phyloP scores from a whole-genome alignment of 2,329 filamentous ascomycete species.

The Hypoxylon sp. region DNA sequence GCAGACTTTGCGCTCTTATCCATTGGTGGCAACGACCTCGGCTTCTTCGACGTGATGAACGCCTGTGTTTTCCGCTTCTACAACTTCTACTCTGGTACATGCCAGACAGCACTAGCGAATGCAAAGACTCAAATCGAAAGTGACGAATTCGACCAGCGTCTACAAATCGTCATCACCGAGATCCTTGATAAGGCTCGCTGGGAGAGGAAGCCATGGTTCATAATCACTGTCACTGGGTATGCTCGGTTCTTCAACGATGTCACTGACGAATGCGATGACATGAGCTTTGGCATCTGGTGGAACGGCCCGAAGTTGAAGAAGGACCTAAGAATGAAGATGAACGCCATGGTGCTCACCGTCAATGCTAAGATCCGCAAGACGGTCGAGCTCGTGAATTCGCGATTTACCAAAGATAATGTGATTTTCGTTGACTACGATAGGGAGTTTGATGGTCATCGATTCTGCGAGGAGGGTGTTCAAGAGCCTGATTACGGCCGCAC shows the following conservation, averaged over 20 bases:
- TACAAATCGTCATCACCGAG: constrained; percentile 59
- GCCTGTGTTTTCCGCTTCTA: constrained; percentile 66
- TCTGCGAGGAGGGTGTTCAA: constrained; percentile 57
- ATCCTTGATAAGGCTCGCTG: constrained; percentile 61
- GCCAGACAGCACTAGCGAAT: constrained; percentile 57
- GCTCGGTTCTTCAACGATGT: constrained; percentile 64
- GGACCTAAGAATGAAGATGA: constrained; percentile 59
- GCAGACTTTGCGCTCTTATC: constrained; percentile 63
- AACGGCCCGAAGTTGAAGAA: constrained; percentile 59
- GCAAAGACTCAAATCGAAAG: constrained; percentile 55
- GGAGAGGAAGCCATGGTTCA: constrained; percentile 62
- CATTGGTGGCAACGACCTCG: constrained; percentile 65
- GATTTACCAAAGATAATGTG: constrained; percentile 57
- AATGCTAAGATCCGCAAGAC: constrained; percentile 59
- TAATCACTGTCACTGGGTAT: constrained; percentile 63
- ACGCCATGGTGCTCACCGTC: constrained; percentile 60
- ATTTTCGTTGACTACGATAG: constrained; percentile 63
- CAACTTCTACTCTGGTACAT: constrained; percentile 64
- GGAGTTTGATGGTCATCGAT: constrained; percentile 63
- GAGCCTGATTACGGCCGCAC: constrained; percentile 62
- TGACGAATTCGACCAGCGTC: constrained; percentile 58
- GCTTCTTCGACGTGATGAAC: constrained; percentile 66
- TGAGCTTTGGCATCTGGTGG: constrained; percentile 64
- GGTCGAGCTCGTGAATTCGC: constrained; percentile 57
- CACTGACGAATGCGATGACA: constrained; percentile 61